These are phyloP conservation scores for Cryptococcus sp. DNA, from an alignment of 1,284 basidiomycete genomes.

Conservation along the genomic window DNA sequence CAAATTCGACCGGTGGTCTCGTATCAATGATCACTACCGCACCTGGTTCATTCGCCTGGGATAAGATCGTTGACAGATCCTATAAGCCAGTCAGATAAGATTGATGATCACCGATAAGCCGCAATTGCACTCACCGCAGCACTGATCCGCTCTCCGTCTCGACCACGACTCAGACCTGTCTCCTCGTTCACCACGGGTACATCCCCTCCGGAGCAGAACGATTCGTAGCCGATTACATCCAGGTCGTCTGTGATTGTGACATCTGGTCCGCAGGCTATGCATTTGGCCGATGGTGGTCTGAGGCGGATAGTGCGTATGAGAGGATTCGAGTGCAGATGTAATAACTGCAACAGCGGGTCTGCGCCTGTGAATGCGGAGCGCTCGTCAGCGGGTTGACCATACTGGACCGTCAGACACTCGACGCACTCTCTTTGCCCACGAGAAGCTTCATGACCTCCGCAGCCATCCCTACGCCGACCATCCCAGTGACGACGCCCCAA, in stretches of 20 bases:
- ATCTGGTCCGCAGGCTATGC: slow-evolving; percentile 41
- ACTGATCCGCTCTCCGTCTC: slow-evolving; percentile 44
- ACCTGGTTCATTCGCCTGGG: not conserved
- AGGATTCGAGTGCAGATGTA: slow-evolving; percentile 48
- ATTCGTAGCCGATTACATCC: slow-evolving; percentile 64
- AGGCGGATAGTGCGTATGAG: slow-evolving; percentile 83
- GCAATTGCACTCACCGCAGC: slow-evolving; percentile 23
- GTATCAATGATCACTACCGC: slow-evolving; percentile 70
- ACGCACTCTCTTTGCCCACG: slow-evolving; percentile 68
- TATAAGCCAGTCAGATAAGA: slow-evolving; percentile 22
- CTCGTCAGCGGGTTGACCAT: not conserved
- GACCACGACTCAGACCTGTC: slow-evolving; percentile 28
- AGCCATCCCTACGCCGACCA: slow-evolving; percentile 90
- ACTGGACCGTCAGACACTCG: not conserved
- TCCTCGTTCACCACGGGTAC: slow-evolving; percentile 40
- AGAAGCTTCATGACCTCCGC: slow-evolving; percentile 84
- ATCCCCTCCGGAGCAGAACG: slow-evolving; percentile 65
- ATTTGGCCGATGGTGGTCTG: slow-evolving; percentile 58
- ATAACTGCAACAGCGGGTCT: slow-evolving; percentile 32
- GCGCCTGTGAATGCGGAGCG: slow-evolving; percentile 13
- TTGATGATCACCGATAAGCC: not conserved
- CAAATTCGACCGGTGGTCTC: slow-evolving; percentile 76
- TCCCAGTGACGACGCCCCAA: slow-evolving; percentile 83
- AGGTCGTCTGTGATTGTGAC: slow-evolving; percentile 32
- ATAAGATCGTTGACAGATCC: slow-evolving; percentile 5